Percentiles rank a stretch among this genome's conserved stretches.
These are phyloP conservation scores for Cutaneotrichosporon cavernicola DNA, from an alignment of 1,284 basidiomycete genomes.

Conservation along the genomic window DNA sequence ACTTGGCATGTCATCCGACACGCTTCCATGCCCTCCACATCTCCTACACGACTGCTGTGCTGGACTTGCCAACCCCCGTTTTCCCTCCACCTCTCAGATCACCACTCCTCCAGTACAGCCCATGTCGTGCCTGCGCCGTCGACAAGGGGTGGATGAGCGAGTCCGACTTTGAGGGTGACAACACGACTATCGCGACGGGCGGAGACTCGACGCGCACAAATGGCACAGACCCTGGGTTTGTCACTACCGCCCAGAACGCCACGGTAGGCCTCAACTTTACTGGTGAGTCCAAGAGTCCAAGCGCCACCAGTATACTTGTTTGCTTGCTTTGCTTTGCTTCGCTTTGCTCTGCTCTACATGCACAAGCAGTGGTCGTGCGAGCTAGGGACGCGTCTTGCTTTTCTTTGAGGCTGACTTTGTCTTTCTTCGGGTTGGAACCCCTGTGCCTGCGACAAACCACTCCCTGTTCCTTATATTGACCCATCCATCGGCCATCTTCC, in stretches of 20 bases:
- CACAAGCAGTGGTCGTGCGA: not conserved
- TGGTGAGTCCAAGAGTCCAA: constrained; percentile 24
- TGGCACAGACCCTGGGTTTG: constrained; percentile 29
- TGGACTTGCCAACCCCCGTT: not conserved
- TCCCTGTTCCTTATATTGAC: not conserved
- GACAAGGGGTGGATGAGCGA: constrained; percentile 10
- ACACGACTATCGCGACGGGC: constrained; percentile 5
- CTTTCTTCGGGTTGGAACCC: not conserved
- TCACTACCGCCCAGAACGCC: constrained; percentile 17
- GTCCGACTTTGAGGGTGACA: constrained; percentile 6
- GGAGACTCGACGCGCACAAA: constrained; percentile 13
- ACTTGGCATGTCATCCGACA: not conserved
- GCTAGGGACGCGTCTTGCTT: not conserved
- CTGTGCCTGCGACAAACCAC: constrained; percentile 9
- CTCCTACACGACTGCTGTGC: not conserved
- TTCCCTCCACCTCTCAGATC: constrained; percentile 26
- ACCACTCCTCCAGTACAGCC: constrained; percentile 34
- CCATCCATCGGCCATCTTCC: not conserved
- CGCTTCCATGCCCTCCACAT: not conserved
- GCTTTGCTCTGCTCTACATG: not conserved
- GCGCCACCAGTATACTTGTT: not conserved
- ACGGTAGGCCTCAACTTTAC: constrained; percentile 31
- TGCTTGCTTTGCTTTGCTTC: not conserved
- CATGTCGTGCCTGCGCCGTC: constrained; percentile 34
- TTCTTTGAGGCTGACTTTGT: constrained; percentile 3